Evolutionary conservation across 148 eudicot species (phyloP), one percentile per base, ranked within the genome.

Genomic region (Dianthus caryophyllus): DNA sequence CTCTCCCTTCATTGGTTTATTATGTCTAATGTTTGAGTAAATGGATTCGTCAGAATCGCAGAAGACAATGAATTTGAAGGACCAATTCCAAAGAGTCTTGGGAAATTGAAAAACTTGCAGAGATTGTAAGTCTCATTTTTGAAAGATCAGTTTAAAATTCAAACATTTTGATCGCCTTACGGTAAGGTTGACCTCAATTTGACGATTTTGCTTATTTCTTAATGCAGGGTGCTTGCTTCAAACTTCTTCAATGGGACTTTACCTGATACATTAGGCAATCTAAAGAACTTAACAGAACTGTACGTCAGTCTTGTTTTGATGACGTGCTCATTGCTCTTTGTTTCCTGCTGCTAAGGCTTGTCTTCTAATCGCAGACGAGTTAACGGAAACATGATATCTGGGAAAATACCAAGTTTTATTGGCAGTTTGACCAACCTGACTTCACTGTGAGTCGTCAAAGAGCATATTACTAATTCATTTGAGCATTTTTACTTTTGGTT

Each of bases 231-330:
- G 27, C 88, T 85, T 70, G 78, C 90, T 43, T 80, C 81, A 5
- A 90, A 90, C 75, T 78, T 84, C 78, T 81, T 90, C 71, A 82
- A 74, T 3, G 97, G 94, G 66, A 72, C 84, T 2, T 79, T 90
- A 67, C 94, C 97, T 47, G 81, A 68, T 56, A 66, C 76, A 49
- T 84, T 73, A 44, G 71, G 74, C 68, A 84, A 87, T 44, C 78
- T 90, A 12, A 85, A 61, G 80, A 87, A 81, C 72, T 68, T 87
- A 59, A 64, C 72, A 48, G 87, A 87, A 63, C 79, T 90, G 94
- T 90, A 82, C 85, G 94, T 63, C 31, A 26, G n/a, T 66, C 43
- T 27, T 21, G 49, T 60, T 49, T 60, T 7, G 26, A 25, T 50
- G 50, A 12, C 0, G 15, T 24, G 7, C 15, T 44, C 20, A 43